Evolutionary conservation across 805 yeast species (phyloP), one percentile per base, ranked within the genome.

Genomic region (Nakazawaea siamensis): DNA sequence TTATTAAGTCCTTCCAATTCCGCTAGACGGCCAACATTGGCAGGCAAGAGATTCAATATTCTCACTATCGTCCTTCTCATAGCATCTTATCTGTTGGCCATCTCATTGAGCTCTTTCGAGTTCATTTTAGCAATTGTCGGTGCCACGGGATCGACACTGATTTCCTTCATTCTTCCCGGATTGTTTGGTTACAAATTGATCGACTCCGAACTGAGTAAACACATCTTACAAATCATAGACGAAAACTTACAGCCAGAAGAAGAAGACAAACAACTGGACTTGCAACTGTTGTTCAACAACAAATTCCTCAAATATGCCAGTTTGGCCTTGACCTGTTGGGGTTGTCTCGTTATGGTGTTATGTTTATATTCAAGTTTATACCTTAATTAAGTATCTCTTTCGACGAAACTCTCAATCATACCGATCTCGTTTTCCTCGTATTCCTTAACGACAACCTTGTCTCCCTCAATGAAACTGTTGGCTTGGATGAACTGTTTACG

Each of bases 401-500:
- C 88, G 24, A 58, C 65, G 57, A 79, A 86, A 47, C 88, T 78
- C 56, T 78, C 72, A 49, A 86, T 80, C 81, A 86, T 69, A 18
- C 94, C 95, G 24, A 64, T 62, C 44, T 76, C 76, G 10, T 77
- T 66, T 51, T 82, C 90, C 18, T 73, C 78, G 48, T 86, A 86
- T 51, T 83, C 94, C 38, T 64, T 67, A n/a, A 85, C 64, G 27
- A 58, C 66, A 21, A 80, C 76, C 31, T 47, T 44, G 5, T 52
- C 54, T 7, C 57, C 65, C 4, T 56, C 67, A 29, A 73, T 42
- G 18, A 59, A 46, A 7, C 94, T 80, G 57, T 86, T 86, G 18
- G 87, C 84, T 58, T 86, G 96, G 38, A 86, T 75, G 45, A 80
- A 71, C 54, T 84, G 94, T 55, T 77, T 80, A 55, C 96, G 73